phyloP scores from a whole-genome alignment of 108 stramenopile species.

The Nitzschia inconspicua region DNA sequence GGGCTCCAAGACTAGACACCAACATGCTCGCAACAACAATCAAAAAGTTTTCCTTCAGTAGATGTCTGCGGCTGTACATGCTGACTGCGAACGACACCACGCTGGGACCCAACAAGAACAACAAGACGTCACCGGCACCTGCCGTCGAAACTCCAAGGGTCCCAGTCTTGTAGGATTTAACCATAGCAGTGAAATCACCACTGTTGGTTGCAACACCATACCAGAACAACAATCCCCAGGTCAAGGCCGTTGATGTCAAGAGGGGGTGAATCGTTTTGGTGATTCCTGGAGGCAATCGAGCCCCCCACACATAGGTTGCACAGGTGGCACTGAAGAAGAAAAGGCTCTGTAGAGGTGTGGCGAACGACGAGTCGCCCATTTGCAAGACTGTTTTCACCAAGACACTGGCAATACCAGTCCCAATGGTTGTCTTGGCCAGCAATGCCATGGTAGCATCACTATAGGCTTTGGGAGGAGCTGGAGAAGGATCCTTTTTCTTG shows the following conservation, averaged over 20 bases:
- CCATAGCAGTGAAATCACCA: conserved; percentile 40
- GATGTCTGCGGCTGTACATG: conserved; percentile 61
- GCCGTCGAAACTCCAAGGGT: conserved; percentile 42
- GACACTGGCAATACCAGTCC: conserved; percentile 37
- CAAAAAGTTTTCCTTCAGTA: conserved; percentile 65
- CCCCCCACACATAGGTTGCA: conserved; percentile 65
- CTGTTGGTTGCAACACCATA: conserved; percentile 28
- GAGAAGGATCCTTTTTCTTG: not conserved
- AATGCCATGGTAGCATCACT: conserved; percentile 37
- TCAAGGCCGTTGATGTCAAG: conserved; percentile 51
- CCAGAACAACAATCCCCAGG: conserved; percentile 18
- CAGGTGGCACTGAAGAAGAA: conserved; percentile 55
- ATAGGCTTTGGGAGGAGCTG: conserved; percentile 50
- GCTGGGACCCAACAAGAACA: conserved; percentile 74
- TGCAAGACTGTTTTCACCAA: conserved; percentile 12
- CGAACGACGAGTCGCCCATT: conserved; percentile 1
- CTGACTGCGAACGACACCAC: conserved; percentile 71
- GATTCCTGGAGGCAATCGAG: conserved; percentile 57
- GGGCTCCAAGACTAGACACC: conserved; percentile 63
- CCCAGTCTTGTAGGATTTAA: conserved; percentile 69
- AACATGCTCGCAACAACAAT: conserved; percentile 53
- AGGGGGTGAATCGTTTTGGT: conserved; percentile 73
- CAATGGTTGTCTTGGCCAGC: conserved; percentile 39
- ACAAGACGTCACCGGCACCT: conserved; percentile 72
- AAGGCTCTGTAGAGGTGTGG: conserved; percentile 45